Evolutionary conservation across 1,139 yeast species (phyloP).

Genomic region (Suhomyces terraborum): DNA sequence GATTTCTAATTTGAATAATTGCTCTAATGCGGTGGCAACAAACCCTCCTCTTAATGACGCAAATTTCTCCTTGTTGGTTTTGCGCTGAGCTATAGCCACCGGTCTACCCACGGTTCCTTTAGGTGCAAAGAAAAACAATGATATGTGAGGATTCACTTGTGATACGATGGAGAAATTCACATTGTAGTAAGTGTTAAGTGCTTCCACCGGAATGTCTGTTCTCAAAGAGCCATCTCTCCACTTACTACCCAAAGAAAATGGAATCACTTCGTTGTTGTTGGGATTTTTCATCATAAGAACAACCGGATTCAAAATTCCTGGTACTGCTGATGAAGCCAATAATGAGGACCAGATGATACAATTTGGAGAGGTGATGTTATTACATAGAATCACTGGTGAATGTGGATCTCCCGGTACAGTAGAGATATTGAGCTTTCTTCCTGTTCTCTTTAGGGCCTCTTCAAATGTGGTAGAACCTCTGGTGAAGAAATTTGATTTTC

Average conservation of each 20-base stretch:
- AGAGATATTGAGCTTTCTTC: conserved; percentile 68
- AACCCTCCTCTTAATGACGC: conserved; percentile 73
- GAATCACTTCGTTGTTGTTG: conserved; percentile 47
- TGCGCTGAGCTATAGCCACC: conserved; percentile 58
- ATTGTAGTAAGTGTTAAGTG: conserved; percentile 73
- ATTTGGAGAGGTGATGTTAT: conserved; percentile 75
- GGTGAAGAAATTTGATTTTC: conserved; percentile 68
- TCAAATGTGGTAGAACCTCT: conserved; percentile 70
- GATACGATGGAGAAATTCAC: conserved; percentile 77
- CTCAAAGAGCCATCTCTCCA: conserved; percentile 77
- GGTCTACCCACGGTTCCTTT: conserved; percentile 83
- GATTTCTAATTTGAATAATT: conserved; percentile 68
- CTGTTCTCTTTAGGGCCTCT: conserved; percentile 69
- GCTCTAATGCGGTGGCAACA: conserved; percentile 70
- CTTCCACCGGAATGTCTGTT: conserved; percentile 70
- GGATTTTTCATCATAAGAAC: conserved; percentile 72
- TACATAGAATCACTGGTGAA: conserved; percentile 78
- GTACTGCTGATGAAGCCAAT: conserved; percentile 80
- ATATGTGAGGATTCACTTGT: conserved; percentile 82
- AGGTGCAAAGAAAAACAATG: conserved; percentile 75
- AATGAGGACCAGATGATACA: conserved; percentile 83
- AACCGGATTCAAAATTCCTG: conserved; percentile 82
- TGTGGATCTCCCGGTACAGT: conserved; percentile 85
- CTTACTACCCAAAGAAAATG: conserved; percentile 72
- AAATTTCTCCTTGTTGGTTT: conserved; percentile 37